Conservation (phyloP, 306 rosid species). For the Heteromeles arbutifolia region DNA sequence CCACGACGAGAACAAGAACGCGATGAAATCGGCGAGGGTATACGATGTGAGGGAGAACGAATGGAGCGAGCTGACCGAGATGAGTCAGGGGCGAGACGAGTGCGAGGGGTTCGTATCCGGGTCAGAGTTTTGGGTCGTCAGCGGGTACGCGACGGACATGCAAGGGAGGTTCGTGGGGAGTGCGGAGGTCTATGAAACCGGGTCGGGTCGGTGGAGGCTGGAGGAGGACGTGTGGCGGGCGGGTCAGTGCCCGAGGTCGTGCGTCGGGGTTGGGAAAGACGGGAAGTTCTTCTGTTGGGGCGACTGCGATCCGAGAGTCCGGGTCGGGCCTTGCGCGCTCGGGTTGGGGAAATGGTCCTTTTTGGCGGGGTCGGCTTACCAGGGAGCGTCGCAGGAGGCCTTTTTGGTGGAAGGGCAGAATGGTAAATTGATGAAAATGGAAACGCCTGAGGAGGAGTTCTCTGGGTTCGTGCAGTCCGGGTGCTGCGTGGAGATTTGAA, state of each 20-base stretch:
- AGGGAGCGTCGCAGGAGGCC: slow-evolving; percentile 33
- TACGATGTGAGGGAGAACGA: slow-evolving; percentile 32
- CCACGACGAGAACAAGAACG: slow-evolving; percentile 52
- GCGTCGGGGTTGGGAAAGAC: slow-evolving; percentile 31
- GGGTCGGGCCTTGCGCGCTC: slow-evolving; percentile 23
- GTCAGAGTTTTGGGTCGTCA: slow-evolving; percentile 45
- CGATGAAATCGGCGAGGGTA: slow-evolving; percentile 34
- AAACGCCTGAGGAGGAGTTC: slow-evolving; percentile 17
- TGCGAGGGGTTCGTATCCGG: slow-evolving; percentile 42
- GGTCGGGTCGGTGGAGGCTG: slow-evolving; percentile 36
- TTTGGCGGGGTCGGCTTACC: slow-evolving; percentile 37
- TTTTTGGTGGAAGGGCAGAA: slow-evolving; percentile 25
- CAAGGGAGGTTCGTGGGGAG: slow-evolving; percentile 37
- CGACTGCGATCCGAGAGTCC: not conserved
- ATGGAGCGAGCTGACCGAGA: slow-evolving; percentile 33
- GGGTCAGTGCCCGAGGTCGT: slow-evolving; percentile 31
- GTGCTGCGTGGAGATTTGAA: slow-evolving; percentile 35
- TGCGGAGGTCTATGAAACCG: slow-evolving; percentile 30
- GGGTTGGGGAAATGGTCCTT: slow-evolving; percentile 20
- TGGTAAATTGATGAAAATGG: slow-evolving; percentile 25
- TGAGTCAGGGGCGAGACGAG: slow-evolving; percentile 52
- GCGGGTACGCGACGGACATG: slow-evolving; percentile 44
- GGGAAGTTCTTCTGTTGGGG: slow-evolving; percentile 33
- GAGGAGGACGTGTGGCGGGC: slow-evolving; percentile 38
- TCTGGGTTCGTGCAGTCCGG: slow-evolving; percentile 43